Evolutionary conservation across 2,329 filamentous ascomycete species (phyloP).

Genomic region (Aspergillus sp.): DNA sequence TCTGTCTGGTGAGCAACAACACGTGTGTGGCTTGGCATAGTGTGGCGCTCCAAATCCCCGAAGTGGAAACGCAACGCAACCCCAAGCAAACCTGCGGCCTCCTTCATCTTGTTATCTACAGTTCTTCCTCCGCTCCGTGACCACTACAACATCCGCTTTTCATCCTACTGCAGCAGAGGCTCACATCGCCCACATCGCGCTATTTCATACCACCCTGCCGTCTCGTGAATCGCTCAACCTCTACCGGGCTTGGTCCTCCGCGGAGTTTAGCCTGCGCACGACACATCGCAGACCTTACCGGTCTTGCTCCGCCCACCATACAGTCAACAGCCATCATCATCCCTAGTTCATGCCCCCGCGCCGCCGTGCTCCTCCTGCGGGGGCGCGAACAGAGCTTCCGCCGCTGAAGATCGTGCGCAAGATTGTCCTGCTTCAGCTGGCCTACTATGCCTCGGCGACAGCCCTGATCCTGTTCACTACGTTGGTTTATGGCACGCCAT

Average conservation of each 20-base stretch:
- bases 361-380: slow-evolving; percentile 62
- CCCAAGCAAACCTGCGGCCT: too few species aligned
- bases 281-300: background rate
- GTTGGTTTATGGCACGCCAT: slow-evolving; percentile 61
- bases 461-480: slow-evolving; percentile 66
- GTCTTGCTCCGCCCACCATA: background rate
- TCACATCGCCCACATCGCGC: too few species aligned
- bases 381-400: slow-evolving; percentile 64
- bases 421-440: slow-evolving; percentile 62
- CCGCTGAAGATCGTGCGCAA: slow-evolving; percentile 66
- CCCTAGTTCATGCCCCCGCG: slow-evolving; percentile 39
- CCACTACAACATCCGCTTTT: too few species aligned
- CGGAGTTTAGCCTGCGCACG: background rate
- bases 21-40: too few species aligned
- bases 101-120: too few species aligned
- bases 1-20: too few species aligned
- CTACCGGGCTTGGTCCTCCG: background rate
- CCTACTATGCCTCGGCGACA: slow-evolving; percentile 62
- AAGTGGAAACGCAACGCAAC: too few species aligned
- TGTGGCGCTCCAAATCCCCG: too few species aligned
- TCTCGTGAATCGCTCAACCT: too few species aligned
- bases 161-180: too few species aligned
- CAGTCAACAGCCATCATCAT: background rate
- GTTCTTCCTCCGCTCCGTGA: too few species aligned
- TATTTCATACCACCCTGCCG: too few species aligned